Percentiles rank a stretch among this genome's conserved stretches.
phyloP scores from a whole-genome alignment of 345 rosid genomes.

The Cardamine occulta region DNA sequence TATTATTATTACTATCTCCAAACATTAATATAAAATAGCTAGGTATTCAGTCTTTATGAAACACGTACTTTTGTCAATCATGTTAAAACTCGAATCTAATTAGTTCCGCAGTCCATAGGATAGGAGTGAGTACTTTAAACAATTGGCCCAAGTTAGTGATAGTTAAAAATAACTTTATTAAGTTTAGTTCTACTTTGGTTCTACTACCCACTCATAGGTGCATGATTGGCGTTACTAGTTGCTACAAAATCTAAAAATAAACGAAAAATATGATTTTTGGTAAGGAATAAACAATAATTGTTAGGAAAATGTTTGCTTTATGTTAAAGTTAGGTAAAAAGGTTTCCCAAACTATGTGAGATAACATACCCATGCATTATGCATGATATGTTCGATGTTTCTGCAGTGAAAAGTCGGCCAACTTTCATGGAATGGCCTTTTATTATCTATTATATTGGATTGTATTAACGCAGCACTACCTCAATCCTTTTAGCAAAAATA shows the following conservation, averaged over 20 bases:
- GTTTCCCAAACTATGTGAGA: conserved; percentile 2
- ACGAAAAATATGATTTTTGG: neutral
- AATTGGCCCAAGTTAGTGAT: neutral
- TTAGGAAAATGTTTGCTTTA: neutral
- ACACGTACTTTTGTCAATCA: neutral
- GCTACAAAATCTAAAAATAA: neutral
- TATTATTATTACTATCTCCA: neutral
- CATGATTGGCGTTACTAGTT: neutral
- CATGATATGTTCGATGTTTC: neutral
- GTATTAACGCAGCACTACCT: too few relatives aligned
- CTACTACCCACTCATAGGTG: neutral
- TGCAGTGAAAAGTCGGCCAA: conserved; percentile 3
- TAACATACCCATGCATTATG: neutral
- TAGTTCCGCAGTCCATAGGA: neutral
- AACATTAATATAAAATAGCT: neutral
- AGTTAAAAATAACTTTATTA: neutral
- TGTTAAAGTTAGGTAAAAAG: conserved; percentile 6
- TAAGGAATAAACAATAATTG: neutral
- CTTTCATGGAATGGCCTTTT: neutral
- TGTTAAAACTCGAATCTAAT: neutral
- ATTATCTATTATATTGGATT: too few relatives aligned
- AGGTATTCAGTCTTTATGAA: too few relatives aligned
- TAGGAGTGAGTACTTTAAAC: neutral
- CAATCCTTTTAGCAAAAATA: too few relatives aligned
- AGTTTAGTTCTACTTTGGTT: too few relatives aligned